Evolutionary conservation across 805 yeast genomes (phyloP), one percentile per base, ranked within the genome.

Genomic region (Candida railenensis): DNA sequence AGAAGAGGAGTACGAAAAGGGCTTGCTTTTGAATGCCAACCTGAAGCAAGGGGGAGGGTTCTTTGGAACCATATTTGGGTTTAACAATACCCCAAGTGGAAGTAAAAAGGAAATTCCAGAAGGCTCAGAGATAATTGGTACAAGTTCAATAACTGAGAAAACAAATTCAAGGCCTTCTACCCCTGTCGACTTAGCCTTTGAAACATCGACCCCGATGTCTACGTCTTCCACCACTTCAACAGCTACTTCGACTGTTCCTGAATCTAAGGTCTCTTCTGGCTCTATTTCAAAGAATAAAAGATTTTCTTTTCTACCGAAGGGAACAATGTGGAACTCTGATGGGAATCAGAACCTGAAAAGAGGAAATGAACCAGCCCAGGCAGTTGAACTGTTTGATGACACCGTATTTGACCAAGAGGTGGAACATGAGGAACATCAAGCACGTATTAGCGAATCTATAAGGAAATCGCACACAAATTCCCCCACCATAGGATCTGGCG

Each of bases 1-100:
- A 54, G 76, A 72, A 51, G 73, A 66, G 47, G 69, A 70, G 48
- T 69, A 66, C 44, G 75, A 67, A 40, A 54, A 55, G 22, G 19
- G 40, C 15, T 22, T 42, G 22, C 33, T 34, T n/a, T 16, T 15
- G 16, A 32, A 3, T n/a, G n/a, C 19, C 8, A 42, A n/a, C 39
- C 22, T 14, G 22, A 42, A 34, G 32, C 45, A 42, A 16, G 45
- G 40, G 4, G 42, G 42, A n/a, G 30, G 30, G 11, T 42, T 42
- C 34, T 42, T 42, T 15, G 45, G 45, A 4, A 34, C 39, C 4
- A 34, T 42, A 14, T 42, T 42, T 34, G 45, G 45, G 14, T 34
- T 42, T 16, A 42, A 42, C 19, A n/a, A n/a, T n/a, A 25, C 30
- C 30, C 39, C 12, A 18, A 36, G 18, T 36, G 39, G 22, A 4